These are phyloP conservation scores for Didymella pomorum DNA, from an alignment of 2,329 filamentous ascomycete species.

Conservation along the genomic window DNA sequence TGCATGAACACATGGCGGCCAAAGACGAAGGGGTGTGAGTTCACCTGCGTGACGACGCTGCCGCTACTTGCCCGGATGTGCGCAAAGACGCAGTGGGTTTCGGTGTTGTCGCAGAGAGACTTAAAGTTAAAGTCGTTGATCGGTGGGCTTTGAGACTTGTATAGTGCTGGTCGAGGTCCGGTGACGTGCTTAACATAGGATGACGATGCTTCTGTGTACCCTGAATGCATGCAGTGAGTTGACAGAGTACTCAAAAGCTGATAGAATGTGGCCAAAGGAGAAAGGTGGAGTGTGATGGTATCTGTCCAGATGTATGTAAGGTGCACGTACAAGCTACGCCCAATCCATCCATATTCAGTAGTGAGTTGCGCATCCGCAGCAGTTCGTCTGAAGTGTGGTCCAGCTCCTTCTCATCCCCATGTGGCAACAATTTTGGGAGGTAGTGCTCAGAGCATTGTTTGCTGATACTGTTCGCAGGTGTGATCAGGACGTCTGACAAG, in stretches of 20 bases:
- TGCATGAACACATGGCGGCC: conserved; percentile 65
- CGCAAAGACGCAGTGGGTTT: conserved; percentile 59
- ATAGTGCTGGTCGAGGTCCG: conserved; percentile 58
- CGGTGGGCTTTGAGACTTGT: conserved; percentile 62
- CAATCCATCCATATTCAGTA: conserved; percentile 64
- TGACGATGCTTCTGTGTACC: conserved; percentile 58
- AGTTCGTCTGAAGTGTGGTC: conserved; percentile 53
- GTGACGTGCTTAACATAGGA: conserved; percentile 50
- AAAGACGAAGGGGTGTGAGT: conserved; percentile 65
- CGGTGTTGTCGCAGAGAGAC: conserved; percentile 60
- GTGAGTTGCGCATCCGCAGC: conserved; percentile 59
- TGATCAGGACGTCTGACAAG: conserved; percentile 63
- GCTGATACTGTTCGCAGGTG: conserved; percentile 48
- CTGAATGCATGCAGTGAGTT: conserved; percentile 16
- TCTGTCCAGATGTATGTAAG: not conserved
- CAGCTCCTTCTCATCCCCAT: conserved; percentile 52
- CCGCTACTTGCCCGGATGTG: conserved; percentile 63
- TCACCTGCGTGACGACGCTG: conserved; percentile 58
- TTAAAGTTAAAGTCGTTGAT: conserved; percentile 64
- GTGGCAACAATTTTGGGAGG: conserved; percentile 61
- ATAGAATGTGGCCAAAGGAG: not conserved
- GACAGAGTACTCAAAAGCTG: not conserved
- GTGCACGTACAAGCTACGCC: conserved; percentile 59
- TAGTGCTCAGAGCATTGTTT: conserved; percentile 59
- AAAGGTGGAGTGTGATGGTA: not conserved